Evolutionary conservation across 2,329 filamentous ascomycete species (phyloP).

Genomic region (Hypomyces perniciosus): DNA sequence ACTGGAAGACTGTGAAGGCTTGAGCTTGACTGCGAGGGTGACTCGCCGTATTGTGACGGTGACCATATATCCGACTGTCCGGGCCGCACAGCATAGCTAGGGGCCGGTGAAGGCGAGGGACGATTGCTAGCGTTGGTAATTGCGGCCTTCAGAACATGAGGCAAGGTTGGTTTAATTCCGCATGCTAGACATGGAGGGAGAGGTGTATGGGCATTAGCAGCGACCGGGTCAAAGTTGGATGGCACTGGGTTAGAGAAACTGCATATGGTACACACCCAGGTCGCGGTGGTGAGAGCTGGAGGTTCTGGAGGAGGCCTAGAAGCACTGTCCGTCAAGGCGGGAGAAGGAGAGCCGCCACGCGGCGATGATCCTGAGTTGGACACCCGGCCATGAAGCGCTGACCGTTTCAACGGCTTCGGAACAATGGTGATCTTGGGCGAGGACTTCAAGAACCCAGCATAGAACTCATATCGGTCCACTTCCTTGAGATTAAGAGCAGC

Average conservation of each 20-base stretch:
- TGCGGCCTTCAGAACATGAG: conserved; percentile 78
- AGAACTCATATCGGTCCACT: conserved; percentile 85
- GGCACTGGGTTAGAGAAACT: conserved; percentile 90
- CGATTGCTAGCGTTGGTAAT: conserved; percentile 67
- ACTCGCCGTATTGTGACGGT: neutral
- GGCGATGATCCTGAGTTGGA: conserved; percentile 41
- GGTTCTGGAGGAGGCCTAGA: conserved; percentile 36
- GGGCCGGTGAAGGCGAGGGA: conserved; percentile 12
- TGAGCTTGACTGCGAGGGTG: neutral
- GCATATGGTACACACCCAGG: conserved; percentile 95
- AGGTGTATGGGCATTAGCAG: conserved; percentile 71
- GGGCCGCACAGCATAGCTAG: neutral
- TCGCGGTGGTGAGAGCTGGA: conserved; percentile 55
- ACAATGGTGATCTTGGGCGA: conserved; percentile 88
- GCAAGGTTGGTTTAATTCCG: conserved; percentile 83
- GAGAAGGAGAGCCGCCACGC: conserved; percentile 41
- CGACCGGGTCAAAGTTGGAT: conserved; percentile 83
- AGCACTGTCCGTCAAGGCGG: conserved; percentile 38
- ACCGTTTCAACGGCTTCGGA: conserved; percentile 69
- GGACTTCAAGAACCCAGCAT: conserved; percentile 90
- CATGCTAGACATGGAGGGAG: conserved; percentile 86
- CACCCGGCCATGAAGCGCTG: conserved; percentile 50
- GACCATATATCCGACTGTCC: neutral
- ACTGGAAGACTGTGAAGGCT: conserved; percentile 5
- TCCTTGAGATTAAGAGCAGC: conserved; percentile 83